A percentile compares a stretch with the other conserved stretches of the same genome.
phyloP scores from a whole-genome alignment of 148 eudicot genomes.

The Salicornia ramosissima region DNA sequence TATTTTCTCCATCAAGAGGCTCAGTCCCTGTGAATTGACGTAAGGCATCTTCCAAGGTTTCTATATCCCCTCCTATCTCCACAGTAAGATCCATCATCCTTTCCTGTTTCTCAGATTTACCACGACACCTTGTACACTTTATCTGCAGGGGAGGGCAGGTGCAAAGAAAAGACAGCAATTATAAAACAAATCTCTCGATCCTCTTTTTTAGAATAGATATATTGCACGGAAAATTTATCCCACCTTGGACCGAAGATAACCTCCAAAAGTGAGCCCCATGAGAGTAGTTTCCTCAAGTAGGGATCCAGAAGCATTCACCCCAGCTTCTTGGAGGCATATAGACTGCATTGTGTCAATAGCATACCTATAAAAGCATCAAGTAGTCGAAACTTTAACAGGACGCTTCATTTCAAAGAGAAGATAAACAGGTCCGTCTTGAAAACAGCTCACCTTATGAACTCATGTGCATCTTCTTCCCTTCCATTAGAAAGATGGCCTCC shows the following conservation, averaged over 20 bases:
- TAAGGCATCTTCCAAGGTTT: slow-evolving; percentile 75
- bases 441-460: slow-evolving; percentile 61
- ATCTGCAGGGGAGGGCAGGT: slow-evolving; percentile 39
- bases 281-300: slow-evolving; percentile 73
- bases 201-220: neutral
- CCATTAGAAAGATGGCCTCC: slow-evolving; percentile 70
- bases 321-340: slow-evolving; percentile 57
- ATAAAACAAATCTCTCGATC: neutral
- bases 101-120: slow-evolving; percentile 65
- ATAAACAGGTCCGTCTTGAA: neutral
- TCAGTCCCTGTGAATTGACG: slow-evolving; percentile 57
- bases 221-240: neutral
- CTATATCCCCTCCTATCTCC: slow-evolving; percentile 77
- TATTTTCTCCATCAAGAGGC: slow-evolving; percentile 82
- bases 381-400: slow-evolving; percentile 4
- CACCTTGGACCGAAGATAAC: slow-evolving; percentile 85
- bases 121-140: slow-evolving; percentile 67
- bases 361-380: slow-evolving; percentile 42
- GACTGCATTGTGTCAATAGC: slow-evolving; percentile 76
- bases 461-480: slow-evolving; percentile 91
- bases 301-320: slow-evolving; percentile 34
- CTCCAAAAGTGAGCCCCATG: slow-evolving; percentile 82
- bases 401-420: slow-evolving; percentile 5
- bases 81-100: slow-evolving; percentile 88
- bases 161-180: neutral